A percentile compares a stretch with the other conserved stretches of the same genome.
Evolutionary conservation across 805 yeast species (phyloP).

Genomic region (Wickerhamiella australiensis): DNA sequence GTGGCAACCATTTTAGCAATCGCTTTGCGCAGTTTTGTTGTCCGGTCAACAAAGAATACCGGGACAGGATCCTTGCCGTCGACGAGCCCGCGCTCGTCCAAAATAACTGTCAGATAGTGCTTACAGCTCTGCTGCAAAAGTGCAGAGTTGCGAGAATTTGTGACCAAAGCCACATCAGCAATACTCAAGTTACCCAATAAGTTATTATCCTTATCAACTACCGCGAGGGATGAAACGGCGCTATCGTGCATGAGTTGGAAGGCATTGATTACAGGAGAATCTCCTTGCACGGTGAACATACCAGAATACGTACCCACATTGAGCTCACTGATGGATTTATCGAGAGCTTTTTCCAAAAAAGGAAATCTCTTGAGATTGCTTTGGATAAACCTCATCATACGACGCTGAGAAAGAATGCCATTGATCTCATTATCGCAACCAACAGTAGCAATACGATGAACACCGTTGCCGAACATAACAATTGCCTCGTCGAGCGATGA

Average conservation of each 20-base stretch:
- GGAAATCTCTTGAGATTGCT: slow-evolving; percentile 83
- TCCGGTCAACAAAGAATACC: slow-evolving; percentile 78
- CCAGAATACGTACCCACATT: slow-evolving; percentile 55
- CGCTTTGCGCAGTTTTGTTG: slow-evolving; percentile 72
- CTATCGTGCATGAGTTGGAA: slow-evolving; percentile 71
- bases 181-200: slow-evolving; percentile 87
- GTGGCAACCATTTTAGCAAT: slow-evolving; percentile 94
- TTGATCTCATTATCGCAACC: slow-evolving; percentile 44
- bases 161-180: slow-evolving; percentile 82
- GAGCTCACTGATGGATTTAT: slow-evolving; percentile 56
- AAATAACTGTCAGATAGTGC: slow-evolving; percentile 75
- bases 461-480: slow-evolving; percentile 87
- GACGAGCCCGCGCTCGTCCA: slow-evolving; percentile 78
- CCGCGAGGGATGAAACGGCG: slow-evolving; percentile 83
- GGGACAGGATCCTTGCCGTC: slow-evolving; percentile 96
- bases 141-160: slow-evolving; percentile 77
- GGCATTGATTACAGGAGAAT: slow-evolving; percentile 77
- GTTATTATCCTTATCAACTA: slow-evolving; percentile 64
- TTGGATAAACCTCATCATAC: slow-evolving; percentile 77
- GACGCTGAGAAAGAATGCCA: slow-evolving; percentile 84
- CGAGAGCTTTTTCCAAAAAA: slow-evolving; percentile 53
- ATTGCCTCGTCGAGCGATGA: slow-evolving; percentile 56
- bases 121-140: slow-evolving; percentile 70
- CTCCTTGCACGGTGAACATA: slow-evolving; percentile 77
- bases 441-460: slow-evolving; percentile 81